phyloP scores from a whole-genome alignment of 805 yeast species.

The Metschnikowia similis region DNA sequence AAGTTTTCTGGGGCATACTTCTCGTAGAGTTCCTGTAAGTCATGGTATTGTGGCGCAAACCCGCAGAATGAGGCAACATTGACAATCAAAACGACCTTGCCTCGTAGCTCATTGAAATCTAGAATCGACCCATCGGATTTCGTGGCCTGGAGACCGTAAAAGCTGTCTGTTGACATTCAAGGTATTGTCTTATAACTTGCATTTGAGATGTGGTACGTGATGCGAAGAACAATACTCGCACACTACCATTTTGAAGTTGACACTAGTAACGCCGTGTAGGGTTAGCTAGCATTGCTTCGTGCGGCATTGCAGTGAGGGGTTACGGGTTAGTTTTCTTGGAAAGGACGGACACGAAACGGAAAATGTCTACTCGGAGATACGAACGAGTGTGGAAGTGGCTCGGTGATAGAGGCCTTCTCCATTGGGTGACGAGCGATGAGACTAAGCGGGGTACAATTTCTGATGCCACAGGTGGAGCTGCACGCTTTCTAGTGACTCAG shows the following conservation, averaged over 20 bases:
- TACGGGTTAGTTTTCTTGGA: too few species aligned
- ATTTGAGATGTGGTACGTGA: neutral
- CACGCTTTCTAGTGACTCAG: neutral
- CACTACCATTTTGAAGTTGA: neutral
- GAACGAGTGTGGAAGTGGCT: neutral
- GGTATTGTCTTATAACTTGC: neutral
- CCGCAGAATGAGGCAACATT: conserved; percentile 24
- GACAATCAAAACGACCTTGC: conserved; percentile 23
- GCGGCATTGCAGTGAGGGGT: neutral
- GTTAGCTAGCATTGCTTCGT: too few species aligned
- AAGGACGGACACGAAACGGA: neutral
- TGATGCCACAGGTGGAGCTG: neutral
- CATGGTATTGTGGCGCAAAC: conserved; percentile 43
- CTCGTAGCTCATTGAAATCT: conserved; percentile 13
- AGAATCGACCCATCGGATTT: conserved; percentile 3
- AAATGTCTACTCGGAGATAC: neutral
- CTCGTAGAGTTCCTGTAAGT: conserved; percentile 62
- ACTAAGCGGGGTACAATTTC: neutral
- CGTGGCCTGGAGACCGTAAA: conserved; percentile 3
- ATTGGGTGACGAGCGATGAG: neutral
- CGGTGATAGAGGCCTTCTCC: neutral
- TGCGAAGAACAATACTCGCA: conserved; percentile 3
- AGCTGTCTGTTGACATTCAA: conserved; percentile 1
- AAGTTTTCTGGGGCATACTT: conserved; percentile 63
- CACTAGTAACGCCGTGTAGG: neutral